A percentile compares a stretch with the other conserved stretches of the same genome.
These are phyloP conservation scores for Trichoderma sp. DNA, from an alignment of 2,329 filamentous ascomycete genomes.

Conservation along the genomic window DNA sequence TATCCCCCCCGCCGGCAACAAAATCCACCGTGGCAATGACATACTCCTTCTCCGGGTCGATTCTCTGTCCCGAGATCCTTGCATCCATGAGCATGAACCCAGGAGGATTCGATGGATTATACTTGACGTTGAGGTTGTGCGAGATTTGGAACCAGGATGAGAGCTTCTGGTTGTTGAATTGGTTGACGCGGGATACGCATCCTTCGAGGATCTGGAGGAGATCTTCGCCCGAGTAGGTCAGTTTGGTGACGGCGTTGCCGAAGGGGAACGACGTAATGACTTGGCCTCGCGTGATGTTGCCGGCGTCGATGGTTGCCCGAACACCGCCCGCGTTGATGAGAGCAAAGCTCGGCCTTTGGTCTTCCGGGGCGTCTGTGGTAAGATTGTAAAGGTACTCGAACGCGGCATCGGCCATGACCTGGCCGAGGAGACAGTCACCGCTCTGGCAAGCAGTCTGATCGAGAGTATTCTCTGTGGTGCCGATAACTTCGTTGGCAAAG, in stretches of 20 bases:
- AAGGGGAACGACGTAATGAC: slow-evolving; percentile 66
- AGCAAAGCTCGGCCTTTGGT: slow-evolving; percentile 50
- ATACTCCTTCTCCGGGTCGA: slow-evolving; percentile 50
- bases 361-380: slow-evolving; percentile 30
- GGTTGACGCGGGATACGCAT: slow-evolving; percentile 53
- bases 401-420: slow-evolving; percentile 59
- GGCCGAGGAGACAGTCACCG: slow-evolving; percentile 57
- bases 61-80: slow-evolving; percentile 46
- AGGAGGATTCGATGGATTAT: slow-evolving; percentile 50
- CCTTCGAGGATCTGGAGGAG: slow-evolving; percentile 60
- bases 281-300: slow-evolving; percentile 61
- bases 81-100: slow-evolving; percentile 54
- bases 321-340: slow-evolving; percentile 64
- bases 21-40: slow-evolving; percentile 63
- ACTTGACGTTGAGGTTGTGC: slow-evolving; percentile 53
- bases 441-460: slow-evolving; percentile 59
- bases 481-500: slow-evolving; percentile 58
- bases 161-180: slow-evolving; percentile 51
- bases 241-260: slow-evolving; percentile 61
- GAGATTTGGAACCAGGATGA: slow-evolving; percentile 62
- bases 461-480: slow-evolving; percentile 52
- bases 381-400: slow-evolving; percentile 56
- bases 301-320: slow-evolving; percentile 60
- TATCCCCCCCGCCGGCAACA: slow-evolving; percentile 61
- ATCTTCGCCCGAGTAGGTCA: slow-evolving; percentile 51